Percentiles rank a stretch among this genome's conserved stretches.
Conservation (phyloP, 2,329 filamentous ascomycete genomes). For the Alternaria gaisen region DNA sequence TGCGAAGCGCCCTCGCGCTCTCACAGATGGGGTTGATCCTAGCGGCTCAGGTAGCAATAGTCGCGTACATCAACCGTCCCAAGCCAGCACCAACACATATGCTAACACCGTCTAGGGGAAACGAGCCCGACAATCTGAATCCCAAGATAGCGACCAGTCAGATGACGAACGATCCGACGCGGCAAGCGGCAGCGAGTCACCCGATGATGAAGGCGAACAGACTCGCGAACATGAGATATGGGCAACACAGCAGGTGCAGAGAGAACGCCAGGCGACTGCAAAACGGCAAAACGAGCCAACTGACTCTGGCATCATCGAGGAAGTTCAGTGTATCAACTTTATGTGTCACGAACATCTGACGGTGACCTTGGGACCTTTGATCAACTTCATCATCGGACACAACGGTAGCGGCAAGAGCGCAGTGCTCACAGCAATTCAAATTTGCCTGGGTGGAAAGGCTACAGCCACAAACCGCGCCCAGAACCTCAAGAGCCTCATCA, state of each 20-base stretch:
- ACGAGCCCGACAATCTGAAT: slow-evolving; percentile 37
- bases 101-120: slow-evolving; percentile 41
- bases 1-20: slow-evolving; percentile 44
- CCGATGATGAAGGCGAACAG: slow-evolving; percentile 29
- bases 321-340: slow-evolving; percentile 88
- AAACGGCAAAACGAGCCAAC: slow-evolving; percentile 70
- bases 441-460: slow-evolving; percentile 95
- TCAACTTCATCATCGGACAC: slow-evolving; percentile 98
- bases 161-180: slow-evolving; percentile 21
- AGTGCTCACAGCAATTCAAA: slow-evolving; percentile 87
- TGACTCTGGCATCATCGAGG: slow-evolving; percentile 87
- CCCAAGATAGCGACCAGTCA: slow-evolving; percentile 31
- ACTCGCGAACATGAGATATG: slow-evolving; percentile 32
- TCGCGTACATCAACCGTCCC: slow-evolving; percentile 30
- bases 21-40: slow-evolving; percentile 29
- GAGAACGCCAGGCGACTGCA: slow-evolving; percentile 31
- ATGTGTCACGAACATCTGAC: slow-evolving; percentile 91
- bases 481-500: slow-evolving; percentile 89
- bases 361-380: slow-evolving; percentile 87
- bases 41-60: slow-evolving; percentile 17
- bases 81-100: neutral
- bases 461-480: slow-evolving; percentile 91
- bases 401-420: slow-evolving; percentile 99
- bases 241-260: slow-evolving; percentile 43
- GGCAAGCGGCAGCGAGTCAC: slow-evolving; percentile 18